These are phyloP conservation scores for Kluyveromyces marxianus DNA, from an alignment of 1,139 yeast species.

Conservation along the genomic window DNA sequence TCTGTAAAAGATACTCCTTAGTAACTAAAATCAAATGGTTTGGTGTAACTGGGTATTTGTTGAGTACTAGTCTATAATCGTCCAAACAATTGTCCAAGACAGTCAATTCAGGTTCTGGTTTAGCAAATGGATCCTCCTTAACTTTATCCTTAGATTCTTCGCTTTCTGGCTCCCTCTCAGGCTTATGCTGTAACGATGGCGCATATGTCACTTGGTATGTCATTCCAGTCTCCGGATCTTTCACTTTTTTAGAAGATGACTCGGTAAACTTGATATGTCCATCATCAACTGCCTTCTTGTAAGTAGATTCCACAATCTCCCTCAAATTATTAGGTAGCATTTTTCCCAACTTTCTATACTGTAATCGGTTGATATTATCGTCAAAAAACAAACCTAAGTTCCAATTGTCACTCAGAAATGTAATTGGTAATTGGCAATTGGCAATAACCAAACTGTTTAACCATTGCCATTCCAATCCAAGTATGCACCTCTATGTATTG, in stretches of 20 bases:
- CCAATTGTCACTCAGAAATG: too few species aligned
- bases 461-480: too few species aligned
- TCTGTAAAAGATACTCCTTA: constrained; percentile 62
- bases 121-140: constrained; percentile 62
- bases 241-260: constrained; percentile 25
- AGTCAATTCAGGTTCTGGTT: constrained; percentile 71
- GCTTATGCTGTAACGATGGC: constrained; percentile 51
- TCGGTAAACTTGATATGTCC: constrained; percentile 34
- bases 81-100: constrained; percentile 46
- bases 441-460: too few species aligned
- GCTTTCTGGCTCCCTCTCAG: constrained; percentile 36
- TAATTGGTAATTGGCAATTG: too few species aligned
- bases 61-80: constrained; percentile 57
- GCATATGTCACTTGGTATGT: constrained; percentile 37
- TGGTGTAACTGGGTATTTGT: constrained; percentile 79
- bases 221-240: constrained; percentile 29
- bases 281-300: constrained; percentile 29
- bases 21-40: constrained; percentile 76
- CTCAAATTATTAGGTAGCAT: constrained; percentile 32
- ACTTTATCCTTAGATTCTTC: constrained; percentile 17
- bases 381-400: too few species aligned
- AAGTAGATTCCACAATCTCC: constrained; percentile 28
- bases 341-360: not conserved
- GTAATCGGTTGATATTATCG: too few species aligned
- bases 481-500: too few species aligned